A percentile compares a stretch with the other conserved stretches of the same genome.
These are phyloP conservation scores for Pyrus communis DNA, from an alignment of 306 rosid species.

Conservation along the genomic window DNA sequence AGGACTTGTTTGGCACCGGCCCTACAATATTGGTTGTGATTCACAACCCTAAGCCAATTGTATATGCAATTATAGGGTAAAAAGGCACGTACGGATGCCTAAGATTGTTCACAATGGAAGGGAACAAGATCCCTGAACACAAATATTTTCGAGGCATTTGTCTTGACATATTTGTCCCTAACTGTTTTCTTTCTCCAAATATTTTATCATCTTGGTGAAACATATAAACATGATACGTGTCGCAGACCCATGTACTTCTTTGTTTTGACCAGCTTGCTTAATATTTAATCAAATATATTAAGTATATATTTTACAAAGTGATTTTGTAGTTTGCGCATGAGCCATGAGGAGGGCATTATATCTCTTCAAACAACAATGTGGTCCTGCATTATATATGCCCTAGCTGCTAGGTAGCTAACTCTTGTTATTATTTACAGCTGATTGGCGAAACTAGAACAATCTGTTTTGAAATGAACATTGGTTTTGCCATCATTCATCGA, in stretches of 20 bases:
- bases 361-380: constrained; percentile 41
- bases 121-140: constrained; percentile 61
- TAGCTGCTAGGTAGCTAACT: background rate
- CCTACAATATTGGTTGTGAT: constrained; percentile 61
- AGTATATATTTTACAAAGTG: background rate
- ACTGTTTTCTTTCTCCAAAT: constrained; percentile 53
- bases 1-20: constrained; percentile 50
- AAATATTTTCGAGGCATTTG: constrained; percentile 41
- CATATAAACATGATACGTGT: constrained; percentile 43
- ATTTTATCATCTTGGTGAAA: constrained; percentile 27
- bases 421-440: background rate
- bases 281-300: constrained; percentile 6
- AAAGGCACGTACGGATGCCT: constrained; percentile 36
- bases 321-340: constrained; percentile 21
- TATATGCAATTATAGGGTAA: constrained; percentile 14
- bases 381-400: constrained; percentile 27
- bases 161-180: constrained; percentile 45
- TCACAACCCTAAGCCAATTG: constrained; percentile 15
- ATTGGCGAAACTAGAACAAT: constrained; percentile 17
- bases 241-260: constrained; percentile 49
- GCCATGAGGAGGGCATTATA: constrained; percentile 1
- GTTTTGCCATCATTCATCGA: constrained; percentile 22
- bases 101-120: constrained; percentile 20
- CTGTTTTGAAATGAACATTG: constrained; percentile 13
- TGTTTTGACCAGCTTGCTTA: constrained; percentile 21